Evolutionary conservation across 2,329 filamentous ascomycete species (phyloP), one percentile per base, ranked within the genome.

Genomic region (Bipolaris cookei): DNA sequence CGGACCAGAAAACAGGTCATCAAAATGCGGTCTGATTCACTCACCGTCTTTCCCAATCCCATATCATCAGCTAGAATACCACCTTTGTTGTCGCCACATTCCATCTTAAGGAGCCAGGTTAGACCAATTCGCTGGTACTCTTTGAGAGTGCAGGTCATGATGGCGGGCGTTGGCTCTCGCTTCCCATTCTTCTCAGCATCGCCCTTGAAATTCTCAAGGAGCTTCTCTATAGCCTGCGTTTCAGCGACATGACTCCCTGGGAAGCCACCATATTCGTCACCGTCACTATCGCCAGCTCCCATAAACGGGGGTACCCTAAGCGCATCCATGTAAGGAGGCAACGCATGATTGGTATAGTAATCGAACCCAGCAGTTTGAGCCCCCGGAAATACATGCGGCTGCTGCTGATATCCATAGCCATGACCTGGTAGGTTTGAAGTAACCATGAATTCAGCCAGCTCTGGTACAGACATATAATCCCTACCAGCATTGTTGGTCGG

Each of bases 21-120:
- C n/a, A 18, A 25, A n/a, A 5, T 30, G 32, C 16, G 11, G 3
- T 7, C n/a, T 14, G 13, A 4, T 7, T 16, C 6, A 52, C 58
- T 39, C 42, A 97, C 88, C 0, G 91, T 94, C 76, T 95, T 94
- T 6, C 91, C 91, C 10, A 94, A 79, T 6, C 91, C 91, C 91
- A 94, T 95, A 61, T 70, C 69, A 50, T 73, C 71, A 0, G 74
- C 75, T 21, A 93, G 80, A 53, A 94, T 91, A 20, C 90, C 89
- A 16, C 90, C 90, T 67, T 90, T 92, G 51, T 88, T 86, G 2
- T 79, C 82, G 7, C 90, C 87, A 54, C 85, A 82, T 74, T 94
- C 91, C 81, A 88, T 90, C 6, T 85, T 83, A 67, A 87, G 87
- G 78, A 95, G 84, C 91, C 91, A 95, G 1, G 86, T 83, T 35